Conservation (phyloP, 306 rosid genomes). For the Abrus pulchellus region DNA sequence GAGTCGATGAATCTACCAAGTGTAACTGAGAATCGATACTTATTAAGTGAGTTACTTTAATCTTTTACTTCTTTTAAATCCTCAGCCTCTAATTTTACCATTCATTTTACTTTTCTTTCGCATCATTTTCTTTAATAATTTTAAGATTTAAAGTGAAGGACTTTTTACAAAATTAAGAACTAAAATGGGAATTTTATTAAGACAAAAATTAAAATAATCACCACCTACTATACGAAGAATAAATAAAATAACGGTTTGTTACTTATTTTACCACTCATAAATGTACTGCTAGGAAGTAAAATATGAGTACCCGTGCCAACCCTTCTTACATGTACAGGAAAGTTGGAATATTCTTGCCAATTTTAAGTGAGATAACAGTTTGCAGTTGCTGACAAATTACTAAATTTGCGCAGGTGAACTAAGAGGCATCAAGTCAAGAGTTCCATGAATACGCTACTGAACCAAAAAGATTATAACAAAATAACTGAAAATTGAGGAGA, state of each 20-base stretch:
- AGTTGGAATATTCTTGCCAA: background rate
- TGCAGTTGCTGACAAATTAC: background rate
- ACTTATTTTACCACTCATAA: background rate
- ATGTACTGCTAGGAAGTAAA: background rate
- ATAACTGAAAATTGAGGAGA: constrained; percentile 4
- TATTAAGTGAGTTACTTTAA: background rate
- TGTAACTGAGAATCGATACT: background rate
- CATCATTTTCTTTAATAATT: background rate
- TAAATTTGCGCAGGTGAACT: constrained; percentile 10
- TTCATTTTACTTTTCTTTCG: background rate
- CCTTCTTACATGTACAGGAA: background rate
- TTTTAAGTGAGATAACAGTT: background rate
- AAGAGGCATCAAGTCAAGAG: background rate
- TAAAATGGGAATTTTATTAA: background rate
- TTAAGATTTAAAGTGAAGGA: background rate
- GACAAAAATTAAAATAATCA: background rate
- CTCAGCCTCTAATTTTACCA: background rate
- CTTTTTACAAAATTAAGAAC: background rate
- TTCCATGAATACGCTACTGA: constrained; percentile 5
- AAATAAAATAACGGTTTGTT: background rate
- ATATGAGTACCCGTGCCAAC: background rate
- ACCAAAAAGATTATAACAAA: constrained; percentile 14
- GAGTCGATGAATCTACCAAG: background rate
- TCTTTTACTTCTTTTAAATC: background rate
- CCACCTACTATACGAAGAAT: background rate